Conservation (phyloP, 2,329 filamentous ascomycete genomes). For the Trichoderma sp. region DNA sequence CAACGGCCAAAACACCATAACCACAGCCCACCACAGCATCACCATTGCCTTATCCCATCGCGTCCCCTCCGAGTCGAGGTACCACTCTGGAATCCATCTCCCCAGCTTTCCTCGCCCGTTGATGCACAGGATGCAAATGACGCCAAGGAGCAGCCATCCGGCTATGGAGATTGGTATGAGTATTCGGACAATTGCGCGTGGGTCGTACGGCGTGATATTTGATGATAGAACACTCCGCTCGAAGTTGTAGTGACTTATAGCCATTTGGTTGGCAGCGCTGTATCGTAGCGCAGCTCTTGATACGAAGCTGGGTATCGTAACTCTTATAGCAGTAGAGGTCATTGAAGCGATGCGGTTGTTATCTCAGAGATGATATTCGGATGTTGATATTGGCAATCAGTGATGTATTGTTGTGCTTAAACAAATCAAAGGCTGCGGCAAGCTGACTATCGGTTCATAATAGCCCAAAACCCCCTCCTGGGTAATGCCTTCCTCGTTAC, state of each 20-base stretch:
- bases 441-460: neutral
- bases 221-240: neutral
- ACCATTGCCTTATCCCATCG: constrained; percentile 34
- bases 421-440: neutral
- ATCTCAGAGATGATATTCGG: neutral
- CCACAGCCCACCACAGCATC: constrained; percentile 38
- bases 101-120: constrained; percentile 39
- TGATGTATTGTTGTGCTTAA: neutral
- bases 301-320: neutral
- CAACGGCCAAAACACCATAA: constrained; percentile 50
- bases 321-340: neutral
- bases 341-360: neutral
- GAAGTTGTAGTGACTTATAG: neutral
- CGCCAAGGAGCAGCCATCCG: constrained; percentile 40
- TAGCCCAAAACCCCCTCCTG: neutral
- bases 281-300: neutral
- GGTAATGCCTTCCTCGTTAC: neutral
- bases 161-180: constrained; percentile 36
- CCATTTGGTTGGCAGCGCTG: neutral
- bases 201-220: constrained; percentile 4
- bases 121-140: constrained; percentile 41
- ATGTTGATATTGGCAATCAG: neutral
- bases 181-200: constrained; percentile 30
- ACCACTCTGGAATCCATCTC: constrained; percentile 43
- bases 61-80: constrained; percentile 36